Evolutionary conservation across 345 rosid genomes (phyloP), one percentile per base, ranked within the genome.

Genomic region (Alliaria petiolata): DNA sequence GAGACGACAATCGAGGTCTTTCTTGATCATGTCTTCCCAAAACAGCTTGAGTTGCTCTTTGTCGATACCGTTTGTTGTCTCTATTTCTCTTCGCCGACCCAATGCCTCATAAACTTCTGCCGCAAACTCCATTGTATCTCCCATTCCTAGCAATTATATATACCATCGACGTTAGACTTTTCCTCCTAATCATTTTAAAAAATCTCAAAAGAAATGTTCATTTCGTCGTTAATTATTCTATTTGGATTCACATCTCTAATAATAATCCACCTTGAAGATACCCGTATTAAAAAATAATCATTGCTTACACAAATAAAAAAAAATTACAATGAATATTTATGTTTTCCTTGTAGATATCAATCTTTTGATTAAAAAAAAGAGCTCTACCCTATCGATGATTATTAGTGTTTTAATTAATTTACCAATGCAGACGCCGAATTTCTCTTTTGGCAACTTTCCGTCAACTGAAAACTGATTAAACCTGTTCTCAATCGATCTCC

Each of bases 21-120:
- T 84, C 65, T 71, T 84, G 13, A 85, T 85, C 90, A 95, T 89
- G 51, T 95, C 98, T 68, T 87, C 87, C 98, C 99, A 95, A 71
- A 89, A 95, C 65, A 84, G 53, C 67, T 77, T 87, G 47, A 89
- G 55, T 69, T 89, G 82, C 43, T 83, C 93, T 66, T 76, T 82
- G 17, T 85, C 84, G 4, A 95, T 85, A 33, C 99, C 99, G 10
- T 82, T 69, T 13, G 53, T 71, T 1, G 86, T 52, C 60, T 57
- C 34, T 61, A 95, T 65, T 3, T 82, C 59, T 73, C 87, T 85
- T 13, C 97, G 82, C 64, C 97, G 82, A 3, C 96, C 90, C 60
- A 95, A 76, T 3, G 97, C 90, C 16, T 87, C 87, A n/a, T 82
- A 89, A 26, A 91, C 80, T 78, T 89, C 98, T 62, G 57, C 80